These are phyloP conservation scores for Pseudogymnoascus sp. DNA, from an alignment of 2,329 filamentous ascomycete genomes.

Conservation along the genomic window DNA sequence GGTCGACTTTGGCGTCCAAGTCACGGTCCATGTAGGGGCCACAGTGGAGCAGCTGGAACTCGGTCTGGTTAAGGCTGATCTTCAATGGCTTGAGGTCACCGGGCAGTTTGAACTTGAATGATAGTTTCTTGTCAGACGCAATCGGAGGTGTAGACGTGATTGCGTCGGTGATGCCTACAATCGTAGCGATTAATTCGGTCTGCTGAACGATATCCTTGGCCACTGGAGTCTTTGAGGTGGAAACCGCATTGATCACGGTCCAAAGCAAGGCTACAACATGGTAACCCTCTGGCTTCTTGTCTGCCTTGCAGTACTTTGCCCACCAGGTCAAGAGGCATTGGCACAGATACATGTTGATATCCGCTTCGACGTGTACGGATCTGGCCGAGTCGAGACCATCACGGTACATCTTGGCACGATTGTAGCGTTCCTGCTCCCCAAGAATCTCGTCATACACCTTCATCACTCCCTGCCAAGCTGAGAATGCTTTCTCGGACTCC, in stretches of 20 bases:
- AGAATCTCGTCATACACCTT: conserved; percentile 22
- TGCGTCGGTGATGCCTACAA: conserved; percentile 28
- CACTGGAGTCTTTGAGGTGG: conserved; percentile 29
- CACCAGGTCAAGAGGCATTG: conserved; percentile 41
- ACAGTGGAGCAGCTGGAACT: conserved; percentile 60
- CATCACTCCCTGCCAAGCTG: conserved; percentile 24
- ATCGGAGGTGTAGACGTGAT: conserved; percentile 15
- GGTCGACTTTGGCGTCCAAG: conserved; percentile 58
- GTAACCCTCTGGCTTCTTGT: conserved; percentile 26
- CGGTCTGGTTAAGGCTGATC: conserved; percentile 35
- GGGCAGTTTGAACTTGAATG: conserved; percentile 37
- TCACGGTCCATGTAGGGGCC: conserved; percentile 69
- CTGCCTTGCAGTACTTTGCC: conserved; percentile 31
- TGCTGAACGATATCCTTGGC: conserved; percentile 33
- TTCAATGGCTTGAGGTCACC: conserved; percentile 19
- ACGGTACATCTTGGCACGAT: conserved; percentile 22
- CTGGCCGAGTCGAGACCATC: conserved; percentile 24
- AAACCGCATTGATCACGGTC: conserved; percentile 33
- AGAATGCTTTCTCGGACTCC: conserved; percentile 26
- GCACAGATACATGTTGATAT: conserved; percentile 37
- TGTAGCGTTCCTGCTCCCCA: conserved; percentile 25
- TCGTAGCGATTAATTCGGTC: conserved; percentile 26
- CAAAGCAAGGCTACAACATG: conserved; percentile 39
- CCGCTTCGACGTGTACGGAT: conserved; percentile 23
- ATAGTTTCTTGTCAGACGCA: conserved; percentile 31